phyloP scores from a whole-genome alignment of 2,329 filamentous ascomycete genomes.

The Aspergillus tanneri region DNA sequence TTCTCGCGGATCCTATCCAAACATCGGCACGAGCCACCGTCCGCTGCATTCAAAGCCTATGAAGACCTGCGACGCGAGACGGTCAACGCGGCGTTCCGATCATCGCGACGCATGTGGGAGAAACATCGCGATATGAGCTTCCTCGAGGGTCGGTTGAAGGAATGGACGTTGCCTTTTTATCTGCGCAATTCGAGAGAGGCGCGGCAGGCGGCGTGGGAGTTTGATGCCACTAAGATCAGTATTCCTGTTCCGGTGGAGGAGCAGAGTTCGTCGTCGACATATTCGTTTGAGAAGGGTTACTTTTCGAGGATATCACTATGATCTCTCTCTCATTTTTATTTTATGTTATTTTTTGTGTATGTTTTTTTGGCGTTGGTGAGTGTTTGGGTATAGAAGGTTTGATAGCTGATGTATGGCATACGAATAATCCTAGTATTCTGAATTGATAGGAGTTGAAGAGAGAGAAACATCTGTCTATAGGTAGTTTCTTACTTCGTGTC shows the following conservation, averaged over 20 bases:
- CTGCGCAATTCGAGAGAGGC: slow-evolving; percentile 30
- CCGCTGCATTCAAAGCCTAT: slow-evolving; percentile 39
- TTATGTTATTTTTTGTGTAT: too few species aligned
- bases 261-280: slow-evolving; percentile 24
- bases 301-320: neutral
- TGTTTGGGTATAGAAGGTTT: slow-evolving; percentile 4
- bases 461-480: too few species aligned
- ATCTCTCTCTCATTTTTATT: neutral
- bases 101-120: slow-evolving; percentile 41
- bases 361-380: too few species aligned
- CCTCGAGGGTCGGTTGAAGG: slow-evolving; percentile 38
- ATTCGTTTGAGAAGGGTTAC: slow-evolving; percentile 26
- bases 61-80: slow-evolving; percentile 39
- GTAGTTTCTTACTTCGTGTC: too few species aligned
- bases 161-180: slow-evolving; percentile 40
- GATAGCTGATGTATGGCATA: too few species aligned
- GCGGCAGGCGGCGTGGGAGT: slow-evolving; percentile 36
- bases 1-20: slow-evolving; percentile 41
- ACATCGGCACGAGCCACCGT: slow-evolving; percentile 34
- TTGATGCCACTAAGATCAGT: slow-evolving; percentile 35
- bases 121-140: slow-evolving; percentile 41
- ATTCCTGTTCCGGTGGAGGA: slow-evolving; percentile 31
- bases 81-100: slow-evolving; percentile 42
- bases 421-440: too few species aligned
- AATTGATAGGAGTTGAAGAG: too few species aligned